Conservation (phyloP, 257 asterid species). For the Cynanchum wilfordii region DNA sequence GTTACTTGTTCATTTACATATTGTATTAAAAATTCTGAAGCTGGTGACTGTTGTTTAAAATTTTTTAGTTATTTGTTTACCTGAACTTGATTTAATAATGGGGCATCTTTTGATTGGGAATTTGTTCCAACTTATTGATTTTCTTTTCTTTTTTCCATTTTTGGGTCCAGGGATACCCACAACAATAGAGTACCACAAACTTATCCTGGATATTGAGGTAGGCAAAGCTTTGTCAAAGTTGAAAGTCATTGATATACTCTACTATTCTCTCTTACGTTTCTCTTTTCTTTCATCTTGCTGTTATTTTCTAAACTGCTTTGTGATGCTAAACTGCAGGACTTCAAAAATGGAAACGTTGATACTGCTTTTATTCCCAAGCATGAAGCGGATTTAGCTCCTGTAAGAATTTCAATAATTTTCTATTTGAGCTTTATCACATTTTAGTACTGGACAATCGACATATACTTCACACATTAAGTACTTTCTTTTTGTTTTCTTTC, state of each 20-base stretch:
- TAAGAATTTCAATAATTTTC: slow-evolving; percentile 36
- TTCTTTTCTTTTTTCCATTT: not conserved
- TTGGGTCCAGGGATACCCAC: slow-evolving; percentile 80
- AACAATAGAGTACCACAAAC: slow-evolving; percentile 95
- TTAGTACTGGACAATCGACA: not conserved
- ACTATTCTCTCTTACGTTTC: not conserved
- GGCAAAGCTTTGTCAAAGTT: slow-evolving; percentile 15
- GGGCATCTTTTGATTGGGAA: not conserved
- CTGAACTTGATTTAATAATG: not conserved
- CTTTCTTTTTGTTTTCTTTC: too few species aligned
- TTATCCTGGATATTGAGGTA: slow-evolving; percentile 93
- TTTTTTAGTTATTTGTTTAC: not conserved
- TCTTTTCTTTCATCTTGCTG: not conserved
- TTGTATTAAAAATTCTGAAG: not conserved
- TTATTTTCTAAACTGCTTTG: slow-evolving; percentile 1
- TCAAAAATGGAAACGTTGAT: slow-evolving; percentile 84
- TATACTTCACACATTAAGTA: not conserved
- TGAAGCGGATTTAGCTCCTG: slow-evolving; percentile 89
- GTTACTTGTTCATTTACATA: not conserved
- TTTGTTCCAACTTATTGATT: not conserved
- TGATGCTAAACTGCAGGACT: slow-evolving; percentile 52
- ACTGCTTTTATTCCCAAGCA: slow-evolving; percentile 98
- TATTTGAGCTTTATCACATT: slow-evolving; percentile 1
- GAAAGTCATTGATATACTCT: not conserved
- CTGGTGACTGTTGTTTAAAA: not conserved